These are phyloP conservation scores for Trifolium fragiferum DNA, from an alignment of 306 rosid genomes.

Conservation along the genomic window DNA sequence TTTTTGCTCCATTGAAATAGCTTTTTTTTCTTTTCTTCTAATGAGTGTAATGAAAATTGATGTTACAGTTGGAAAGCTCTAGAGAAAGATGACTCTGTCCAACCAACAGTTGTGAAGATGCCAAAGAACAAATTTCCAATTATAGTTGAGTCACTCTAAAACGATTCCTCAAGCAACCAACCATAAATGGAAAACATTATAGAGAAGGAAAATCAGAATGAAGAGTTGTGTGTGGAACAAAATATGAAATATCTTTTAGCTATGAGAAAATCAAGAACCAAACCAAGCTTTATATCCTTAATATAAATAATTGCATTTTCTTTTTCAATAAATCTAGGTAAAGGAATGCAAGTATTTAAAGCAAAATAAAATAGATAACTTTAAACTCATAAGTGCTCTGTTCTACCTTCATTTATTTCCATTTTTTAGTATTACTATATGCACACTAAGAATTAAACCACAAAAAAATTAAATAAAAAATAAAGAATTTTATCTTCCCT, in stretches of 20 bases:
- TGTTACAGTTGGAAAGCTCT: slow-evolving; percentile 70
- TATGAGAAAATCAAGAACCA: neutral
- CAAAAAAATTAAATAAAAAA: no score
- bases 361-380: neutral
- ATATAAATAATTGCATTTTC: slow-evolving; percentile 17
- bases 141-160: slow-evolving; percentile 53
- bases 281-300: neutral
- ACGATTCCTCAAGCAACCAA: slow-evolving; percentile 20
- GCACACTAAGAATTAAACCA: no score
- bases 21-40: no score
- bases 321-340: neutral
- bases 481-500: no score
- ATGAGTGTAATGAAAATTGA: neutral
- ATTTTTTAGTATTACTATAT: no score
- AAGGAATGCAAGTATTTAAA: slow-evolving; percentile 7
- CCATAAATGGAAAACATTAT: neutral
- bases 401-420: neutral
- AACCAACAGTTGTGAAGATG: slow-evolving; percentile 89
- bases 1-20: no score
- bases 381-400: neutral
- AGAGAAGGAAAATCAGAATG: slow-evolving; percentile 19
- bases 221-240: neutral
- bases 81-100: slow-evolving; percentile 73
- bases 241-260: neutral
- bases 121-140: slow-evolving; percentile 84